Evolutionary conservation across 768 basidiomycete genomes (phyloP).

Genomic region (Fistulinella prunicolor): DNA sequence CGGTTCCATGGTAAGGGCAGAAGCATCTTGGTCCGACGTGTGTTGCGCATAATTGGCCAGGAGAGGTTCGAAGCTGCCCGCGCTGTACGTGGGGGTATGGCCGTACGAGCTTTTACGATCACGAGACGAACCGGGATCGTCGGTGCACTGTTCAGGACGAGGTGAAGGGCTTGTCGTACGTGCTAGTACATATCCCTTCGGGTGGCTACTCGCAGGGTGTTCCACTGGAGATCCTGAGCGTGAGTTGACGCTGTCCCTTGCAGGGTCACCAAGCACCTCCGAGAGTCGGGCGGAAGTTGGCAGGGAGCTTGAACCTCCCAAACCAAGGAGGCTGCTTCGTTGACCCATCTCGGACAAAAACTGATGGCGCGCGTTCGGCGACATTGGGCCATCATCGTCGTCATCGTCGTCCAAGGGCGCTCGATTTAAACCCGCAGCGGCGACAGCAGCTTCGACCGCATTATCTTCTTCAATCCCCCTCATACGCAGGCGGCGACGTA

Average conservation of each 20-base stretch:
- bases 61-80: constrained; percentile 60
- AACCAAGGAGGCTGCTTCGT: constrained; percentile 30
- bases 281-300: constrained; percentile 36
- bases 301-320: constrained; percentile 16
- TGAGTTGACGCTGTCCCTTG: constrained; percentile 43
- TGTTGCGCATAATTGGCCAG: constrained; percentile 43
- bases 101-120: constrained; percentile 33
- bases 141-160: constrained; percentile 15
- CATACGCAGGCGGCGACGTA: constrained; percentile 62
- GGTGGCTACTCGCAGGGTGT: constrained; percentile 12
- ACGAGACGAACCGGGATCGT: constrained; percentile 28
- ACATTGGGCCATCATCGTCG: constrained; percentile 34
- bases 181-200: constrained; percentile 44
- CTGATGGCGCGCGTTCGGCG: constrained; percentile 19
- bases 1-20: constrained; percentile 14
- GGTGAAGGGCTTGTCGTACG: constrained; percentile 49
- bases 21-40: constrained; percentile 19
- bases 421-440: constrained; percentile 68
- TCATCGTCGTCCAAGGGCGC: constrained; percentile 68
- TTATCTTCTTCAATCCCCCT: constrained; percentile 64
- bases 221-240: constrained; percentile 43
- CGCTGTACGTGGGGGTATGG: constrained; percentile 49
- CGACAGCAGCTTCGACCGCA: constrained; percentile 67
- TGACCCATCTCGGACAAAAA: constrained; percentile 37
- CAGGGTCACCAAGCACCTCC: constrained; percentile 20